A percentile compares a stretch with the other conserved stretches of the same genome.
phyloP scores from a whole-genome alignment of 306 rosid genomes.

The Lathyrus aphaca region DNA sequence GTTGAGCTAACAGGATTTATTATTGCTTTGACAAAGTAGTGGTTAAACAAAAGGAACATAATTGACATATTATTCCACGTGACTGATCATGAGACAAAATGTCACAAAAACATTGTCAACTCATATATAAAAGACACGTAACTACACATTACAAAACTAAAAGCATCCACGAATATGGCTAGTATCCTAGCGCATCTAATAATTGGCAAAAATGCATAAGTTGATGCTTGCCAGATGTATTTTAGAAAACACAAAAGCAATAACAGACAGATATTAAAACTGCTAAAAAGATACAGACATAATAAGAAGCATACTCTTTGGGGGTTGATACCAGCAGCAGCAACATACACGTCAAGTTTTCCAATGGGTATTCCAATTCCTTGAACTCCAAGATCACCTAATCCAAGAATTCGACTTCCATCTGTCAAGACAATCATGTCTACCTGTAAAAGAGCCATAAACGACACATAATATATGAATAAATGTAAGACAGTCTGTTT shows the following conservation, averaged over 20 bases:
- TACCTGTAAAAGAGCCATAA: slow-evolving; percentile 65
- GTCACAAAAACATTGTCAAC: slow-evolving; percentile 14
- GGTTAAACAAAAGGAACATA: slow-evolving; percentile 20
- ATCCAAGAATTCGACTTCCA: slow-evolving; percentile 99
- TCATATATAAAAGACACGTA: slow-evolving; percentile 2
- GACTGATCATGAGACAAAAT: slow-evolving; percentile 25
- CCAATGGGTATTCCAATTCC: slow-evolving; percentile 99
- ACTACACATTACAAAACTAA: slow-evolving; percentile 24
- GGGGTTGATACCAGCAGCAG: slow-evolving; percentile 98
- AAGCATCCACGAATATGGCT: slow-evolving; percentile 28
- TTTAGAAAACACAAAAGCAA: slow-evolving; percentile 9
- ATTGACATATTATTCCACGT: slow-evolving; percentile 21
- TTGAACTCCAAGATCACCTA: slow-evolving; percentile 99
- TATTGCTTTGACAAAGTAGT: slow-evolving; percentile 15
- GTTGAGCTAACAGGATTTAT: slow-evolving; percentile 30
- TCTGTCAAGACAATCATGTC: slow-evolving; percentile 99
- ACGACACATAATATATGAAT: slow-evolving; percentile 11
- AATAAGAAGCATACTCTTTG: slow-evolving; percentile 69
- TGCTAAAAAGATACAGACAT: slow-evolving; percentile 25
- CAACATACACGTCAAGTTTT: slow-evolving; percentile 97
- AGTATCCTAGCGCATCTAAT: slow-evolving; percentile 23
- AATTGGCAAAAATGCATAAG: slow-evolving; percentile 16
- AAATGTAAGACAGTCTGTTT: slow-evolving; percentile 11
- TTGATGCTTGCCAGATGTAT: slow-evolving; percentile 21
- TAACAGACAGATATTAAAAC: slow-evolving; percentile 15